Conservation (phyloP, 495 filamentous ascomycete genomes). For the Acidomyces sp. region DNA sequence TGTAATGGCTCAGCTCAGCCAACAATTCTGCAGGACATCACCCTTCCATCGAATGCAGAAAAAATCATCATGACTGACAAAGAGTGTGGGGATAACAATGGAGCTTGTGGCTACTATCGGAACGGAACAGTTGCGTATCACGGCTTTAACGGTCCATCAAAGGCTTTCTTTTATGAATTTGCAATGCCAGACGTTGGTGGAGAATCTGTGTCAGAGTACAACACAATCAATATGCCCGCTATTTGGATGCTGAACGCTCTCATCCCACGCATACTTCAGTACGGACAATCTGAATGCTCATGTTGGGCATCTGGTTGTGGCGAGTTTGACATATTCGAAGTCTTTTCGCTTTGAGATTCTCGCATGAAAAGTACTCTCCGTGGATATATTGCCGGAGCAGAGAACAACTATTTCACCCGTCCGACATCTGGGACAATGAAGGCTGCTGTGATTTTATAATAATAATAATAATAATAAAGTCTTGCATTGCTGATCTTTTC, state of each 20-base stretch:
- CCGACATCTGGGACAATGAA: slow-evolving; percentile 42
- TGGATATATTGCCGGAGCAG: slow-evolving; percentile 40
- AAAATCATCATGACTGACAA: slow-evolving; percentile 46
- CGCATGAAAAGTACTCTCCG: slow-evolving; percentile 49
- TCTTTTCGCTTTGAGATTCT: slow-evolving; percentile 38
- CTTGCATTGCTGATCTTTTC: no score
- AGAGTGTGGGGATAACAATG: slow-evolving; percentile 36
- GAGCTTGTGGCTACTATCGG: slow-evolving; percentile 19
- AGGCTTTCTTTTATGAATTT: slow-evolving; percentile 57
- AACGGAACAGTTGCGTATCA: slow-evolving; percentile 24
- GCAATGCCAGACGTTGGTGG: slow-evolving; percentile 47
- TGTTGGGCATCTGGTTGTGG: slow-evolving; percentile 60
- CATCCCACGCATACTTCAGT: slow-evolving; percentile 54
- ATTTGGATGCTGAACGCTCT: slow-evolving; percentile 60
- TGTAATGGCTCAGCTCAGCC: slow-evolving; percentile 36
- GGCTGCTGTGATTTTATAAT: slow-evolving; percentile 48
- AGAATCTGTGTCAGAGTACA: slow-evolving; percentile 19
- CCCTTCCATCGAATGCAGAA: slow-evolving; percentile 45
- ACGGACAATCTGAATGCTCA: slow-evolving; percentile 43
- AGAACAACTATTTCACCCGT: slow-evolving; percentile 50
- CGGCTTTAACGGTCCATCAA: slow-evolving; percentile 49
- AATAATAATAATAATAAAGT: no score
- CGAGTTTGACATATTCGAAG: slow-evolving; percentile 60
- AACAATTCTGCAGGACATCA: slow-evolving; percentile 36
- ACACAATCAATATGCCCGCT: slow-evolving; percentile 46